phyloP scores from a whole-genome alignment of 2,329 filamentous ascomycete genomes.

The Aspergillus sp. region DNA sequence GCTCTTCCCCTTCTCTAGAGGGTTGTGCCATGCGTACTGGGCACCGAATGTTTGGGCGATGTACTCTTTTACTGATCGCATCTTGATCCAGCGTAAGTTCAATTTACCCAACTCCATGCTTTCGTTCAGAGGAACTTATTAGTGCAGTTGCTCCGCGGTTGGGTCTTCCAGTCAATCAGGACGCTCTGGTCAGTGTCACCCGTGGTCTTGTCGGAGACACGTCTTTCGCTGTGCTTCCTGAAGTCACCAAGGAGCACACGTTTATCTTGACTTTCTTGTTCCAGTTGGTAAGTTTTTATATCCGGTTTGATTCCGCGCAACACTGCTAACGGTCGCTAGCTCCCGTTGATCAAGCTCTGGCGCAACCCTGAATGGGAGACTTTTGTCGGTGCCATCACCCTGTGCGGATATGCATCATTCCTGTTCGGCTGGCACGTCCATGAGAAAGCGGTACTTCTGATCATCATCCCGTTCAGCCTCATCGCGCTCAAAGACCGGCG shows the following conservation, averaged over 20 bases:
- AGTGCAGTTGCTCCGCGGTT: slow-evolving; percentile 74
- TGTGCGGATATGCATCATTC: slow-evolving; percentile 95
- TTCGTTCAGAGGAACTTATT: slow-evolving; percentile 35
- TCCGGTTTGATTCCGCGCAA: slow-evolving; percentile 9
- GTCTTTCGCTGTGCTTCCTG: slow-evolving; percentile 87
- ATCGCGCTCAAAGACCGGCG: slow-evolving; percentile 87
- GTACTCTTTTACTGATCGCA: slow-evolving; percentile 86
- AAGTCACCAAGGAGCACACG: slow-evolving; percentile 77
- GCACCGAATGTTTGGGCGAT: slow-evolving; percentile 96
- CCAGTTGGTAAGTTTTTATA: slow-evolving; percentile 59
- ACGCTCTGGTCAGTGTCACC: slow-evolving; percentile 84
- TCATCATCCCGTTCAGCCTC: slow-evolving; percentile 93
- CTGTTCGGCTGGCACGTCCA: slow-evolving; percentile 98
- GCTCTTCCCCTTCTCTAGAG: slow-evolving; percentile 90
- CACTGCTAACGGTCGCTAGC: slow-evolving; percentile 35
- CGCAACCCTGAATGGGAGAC: slow-evolving; percentile 78
- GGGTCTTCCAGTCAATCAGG: slow-evolving; percentile 69
- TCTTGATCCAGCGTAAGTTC: slow-evolving; percentile 74
- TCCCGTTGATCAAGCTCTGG: slow-evolving; percentile 82
- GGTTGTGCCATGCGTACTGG: slow-evolving; percentile 97
- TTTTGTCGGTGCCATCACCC: slow-evolving; percentile 84
- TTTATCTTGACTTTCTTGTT: slow-evolving; percentile 82
- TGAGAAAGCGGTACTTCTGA: slow-evolving; percentile 91
- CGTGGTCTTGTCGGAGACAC: slow-evolving; percentile 92
- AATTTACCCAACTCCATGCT: neutral